Evolutionary conservation across 2,329 filamentous ascomycete genomes (phyloP).

Genomic region (Aureobasidium sp.): DNA sequence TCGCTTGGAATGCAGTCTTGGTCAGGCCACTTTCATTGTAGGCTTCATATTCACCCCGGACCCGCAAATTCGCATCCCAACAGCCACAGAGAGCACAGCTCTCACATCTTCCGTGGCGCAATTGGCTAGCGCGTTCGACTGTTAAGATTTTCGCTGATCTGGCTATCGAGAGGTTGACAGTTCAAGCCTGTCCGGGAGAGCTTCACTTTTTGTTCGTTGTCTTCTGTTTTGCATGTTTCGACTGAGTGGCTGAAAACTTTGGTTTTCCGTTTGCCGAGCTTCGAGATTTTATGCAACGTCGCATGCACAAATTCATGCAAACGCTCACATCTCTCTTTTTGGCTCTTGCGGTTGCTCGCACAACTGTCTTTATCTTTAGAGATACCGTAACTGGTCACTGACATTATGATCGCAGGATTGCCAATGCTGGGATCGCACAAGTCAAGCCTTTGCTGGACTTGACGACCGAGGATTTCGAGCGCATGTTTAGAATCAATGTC

Average conservation of each 20-base stretch:
- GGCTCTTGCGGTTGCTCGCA: not conserved
- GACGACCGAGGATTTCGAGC: conserved; percentile 49
- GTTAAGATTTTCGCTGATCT: conserved; percentile 2
- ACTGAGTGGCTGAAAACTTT: not conserved
- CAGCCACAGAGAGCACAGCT: not conserved
- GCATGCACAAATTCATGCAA: not conserved
- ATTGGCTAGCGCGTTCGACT: conserved; percentile 18
- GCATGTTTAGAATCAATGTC: conserved; percentile 60
- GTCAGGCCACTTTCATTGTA: too few species aligned
- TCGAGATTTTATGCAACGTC: not conserved
- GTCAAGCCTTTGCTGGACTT: conserved; percentile 51
- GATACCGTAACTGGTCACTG: not conserved
- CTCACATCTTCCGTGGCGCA: conserved; percentile 16
- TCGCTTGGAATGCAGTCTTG: too few species aligned
- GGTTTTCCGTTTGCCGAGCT: not conserved
- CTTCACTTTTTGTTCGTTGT: not conserved
- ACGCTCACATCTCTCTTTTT: not conserved
- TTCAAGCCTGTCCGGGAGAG: conserved; percentile 16
- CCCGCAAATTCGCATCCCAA: not conserved
- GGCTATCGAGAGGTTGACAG: conserved; percentile 16
- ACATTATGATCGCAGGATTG: conserved; percentile 36
- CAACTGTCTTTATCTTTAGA: too few species aligned
- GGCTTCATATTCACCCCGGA: not conserved
- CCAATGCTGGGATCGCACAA: conserved; percentile 57
- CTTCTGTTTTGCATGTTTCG: not conserved